Conservation (phyloP, 768 basidiomycete species). For the Amanita rubescens region DNA sequence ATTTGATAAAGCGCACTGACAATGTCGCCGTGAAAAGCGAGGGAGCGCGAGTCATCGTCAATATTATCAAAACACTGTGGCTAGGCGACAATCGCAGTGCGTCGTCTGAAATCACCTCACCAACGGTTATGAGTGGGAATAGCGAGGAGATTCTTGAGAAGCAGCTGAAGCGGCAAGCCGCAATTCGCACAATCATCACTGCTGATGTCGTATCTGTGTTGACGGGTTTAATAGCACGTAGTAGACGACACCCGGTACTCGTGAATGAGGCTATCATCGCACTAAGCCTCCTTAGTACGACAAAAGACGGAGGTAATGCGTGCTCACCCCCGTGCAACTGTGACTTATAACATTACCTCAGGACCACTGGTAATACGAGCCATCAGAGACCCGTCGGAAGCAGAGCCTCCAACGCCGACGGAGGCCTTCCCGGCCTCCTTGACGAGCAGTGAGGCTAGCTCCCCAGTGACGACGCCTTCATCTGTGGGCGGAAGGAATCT, state of each 20-base stretch:
- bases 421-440: constrained; percentile 32
- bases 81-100: constrained; percentile 33
- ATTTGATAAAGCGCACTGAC: constrained; percentile 71
- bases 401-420: constrained; percentile 22
- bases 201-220: constrained; percentile 54
- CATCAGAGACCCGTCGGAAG: constrained; percentile 34
- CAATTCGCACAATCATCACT: constrained; percentile 45
- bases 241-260: constrained; percentile 74
- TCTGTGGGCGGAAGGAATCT: constrained; percentile 25
- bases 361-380: constrained; percentile 58
- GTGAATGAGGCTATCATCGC: constrained; percentile 88
- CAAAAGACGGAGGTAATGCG: constrained; percentile 50
- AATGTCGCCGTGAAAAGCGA: constrained; percentile 82
- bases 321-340: constrained; percentile 15
- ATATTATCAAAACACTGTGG: constrained; percentile 76
- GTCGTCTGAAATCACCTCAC: constrained; percentile 13
- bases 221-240: constrained; percentile 64
- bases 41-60: constrained; percentile 82
- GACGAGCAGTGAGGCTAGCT: constrained; percentile 36
- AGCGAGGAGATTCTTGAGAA: constrained; percentile 29
- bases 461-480: constrained; percentile 37
- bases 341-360: constrained; percentile 21
- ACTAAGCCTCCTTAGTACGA: constrained; percentile 66
- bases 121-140: constrained; percentile 15
- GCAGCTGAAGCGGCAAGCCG: constrained; percentile 43